phyloP scores from a whole-genome alignment of 1,284 basidiomycete genomes.

The Xerocomus nothofagi region DNA sequence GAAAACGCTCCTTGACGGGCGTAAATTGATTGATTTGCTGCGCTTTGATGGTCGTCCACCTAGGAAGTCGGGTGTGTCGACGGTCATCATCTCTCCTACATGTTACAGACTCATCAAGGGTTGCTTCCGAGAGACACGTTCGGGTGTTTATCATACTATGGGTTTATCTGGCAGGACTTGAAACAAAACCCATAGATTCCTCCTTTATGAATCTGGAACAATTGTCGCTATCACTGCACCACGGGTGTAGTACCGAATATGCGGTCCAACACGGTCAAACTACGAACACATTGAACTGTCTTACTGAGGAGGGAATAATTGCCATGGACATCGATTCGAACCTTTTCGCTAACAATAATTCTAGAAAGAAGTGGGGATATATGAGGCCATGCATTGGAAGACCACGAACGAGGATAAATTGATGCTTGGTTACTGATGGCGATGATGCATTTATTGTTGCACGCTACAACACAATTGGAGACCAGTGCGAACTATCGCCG shows the following conservation, averaged over 20 bases:
- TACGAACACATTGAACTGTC: background rate
- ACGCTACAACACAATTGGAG: background rate
- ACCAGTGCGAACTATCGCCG: constrained; percentile 17
- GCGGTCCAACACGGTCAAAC: background rate
- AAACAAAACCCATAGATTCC: constrained; percentile 11
- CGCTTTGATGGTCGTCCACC: background rate
- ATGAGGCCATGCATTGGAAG: constrained; percentile 1
- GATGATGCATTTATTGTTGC: constrained; percentile 6
- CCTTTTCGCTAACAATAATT: background rate
- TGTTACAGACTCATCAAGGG: background rate
- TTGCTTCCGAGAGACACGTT: constrained; percentile 3
- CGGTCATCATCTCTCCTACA: background rate
- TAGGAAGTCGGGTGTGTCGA: constrained; percentile 8
- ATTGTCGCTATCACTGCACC: background rate
- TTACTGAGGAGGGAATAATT: too few relatives aligned
- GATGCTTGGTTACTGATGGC: constrained; percentile 11
- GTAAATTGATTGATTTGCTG: constrained; percentile 6
- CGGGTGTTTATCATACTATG: background rate
- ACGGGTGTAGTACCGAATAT: background rate
- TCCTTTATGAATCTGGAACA: constrained; percentile 6
- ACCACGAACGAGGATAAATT: constrained; percentile 1
- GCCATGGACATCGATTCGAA: background rate
- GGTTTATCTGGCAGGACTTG: constrained; percentile 10
- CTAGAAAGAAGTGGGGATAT: constrained; percentile 1
- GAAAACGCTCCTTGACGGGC: background rate